phyloP scores from a whole-genome alignment of 371 early-diverging fungal species.

The Mucor circinelloides region DNA sequence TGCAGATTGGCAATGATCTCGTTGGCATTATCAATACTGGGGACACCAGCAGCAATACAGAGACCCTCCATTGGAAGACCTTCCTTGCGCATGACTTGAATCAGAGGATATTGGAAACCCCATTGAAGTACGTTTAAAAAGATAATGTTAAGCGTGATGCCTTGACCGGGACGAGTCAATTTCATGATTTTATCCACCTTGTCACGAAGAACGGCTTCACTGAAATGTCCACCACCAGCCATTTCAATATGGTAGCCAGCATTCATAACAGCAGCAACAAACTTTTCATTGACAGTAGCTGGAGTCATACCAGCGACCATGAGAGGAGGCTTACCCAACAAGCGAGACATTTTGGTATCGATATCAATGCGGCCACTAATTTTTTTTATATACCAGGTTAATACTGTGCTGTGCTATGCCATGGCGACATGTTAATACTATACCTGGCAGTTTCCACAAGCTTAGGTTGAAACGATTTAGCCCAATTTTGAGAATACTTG shows the following conservation, averaged over 20 bases:
- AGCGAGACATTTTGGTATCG: conserved; percentile 87
- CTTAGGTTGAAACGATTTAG: conserved; percentile 83
- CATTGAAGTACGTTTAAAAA: conserved; percentile 94
- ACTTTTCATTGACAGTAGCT: conserved; percentile 74
- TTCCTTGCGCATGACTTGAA: conserved; percentile 86
- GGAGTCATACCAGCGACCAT: conserved; percentile 95
- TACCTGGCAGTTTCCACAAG: conserved; percentile 59
- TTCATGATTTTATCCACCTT: conserved; percentile 83
- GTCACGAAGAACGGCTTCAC: conserved; percentile 77
- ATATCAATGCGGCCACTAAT: conserved; percentile 80
- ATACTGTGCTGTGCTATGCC: neutral
- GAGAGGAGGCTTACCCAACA: conserved; percentile 85
- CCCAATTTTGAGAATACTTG: conserved; percentile 89
- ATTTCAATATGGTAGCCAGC: conserved; percentile 96
- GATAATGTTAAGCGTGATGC: conserved; percentile 90
- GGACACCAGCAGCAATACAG: conserved; percentile 93
- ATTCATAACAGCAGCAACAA: conserved; percentile 88
- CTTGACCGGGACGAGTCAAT: conserved; percentile 79
- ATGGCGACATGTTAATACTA: neutral
- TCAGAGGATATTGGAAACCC: conserved; percentile 94
- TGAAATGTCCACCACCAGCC: conserved; percentile 96
- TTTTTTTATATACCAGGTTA: neutral
- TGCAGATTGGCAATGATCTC: conserved; percentile 82
- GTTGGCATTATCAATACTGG: conserved; percentile 86
- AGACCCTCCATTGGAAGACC: conserved; percentile 95